These are phyloP conservation scores for Paecilomyces sp. DNA, from an alignment of 2,329 filamentous ascomycete genomes.

Conservation along the genomic window DNA sequence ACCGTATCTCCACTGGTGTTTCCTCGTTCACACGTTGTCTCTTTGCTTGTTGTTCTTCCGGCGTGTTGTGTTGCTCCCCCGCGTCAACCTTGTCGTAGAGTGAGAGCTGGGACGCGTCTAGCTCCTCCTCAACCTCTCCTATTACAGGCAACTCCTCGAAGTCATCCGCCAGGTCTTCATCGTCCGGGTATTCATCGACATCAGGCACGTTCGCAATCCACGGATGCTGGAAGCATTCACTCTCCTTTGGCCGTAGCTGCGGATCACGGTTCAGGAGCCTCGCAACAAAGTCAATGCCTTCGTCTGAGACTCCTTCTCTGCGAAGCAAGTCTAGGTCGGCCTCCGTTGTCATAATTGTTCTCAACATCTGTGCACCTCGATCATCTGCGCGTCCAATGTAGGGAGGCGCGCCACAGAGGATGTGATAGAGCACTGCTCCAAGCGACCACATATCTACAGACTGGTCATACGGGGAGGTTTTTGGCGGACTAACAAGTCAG, in stretches of 20 bases:
- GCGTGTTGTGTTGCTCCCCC: constrained; percentile 25
- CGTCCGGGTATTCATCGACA: constrained; percentile 57
- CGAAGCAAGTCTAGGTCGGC: constrained; percentile 61
- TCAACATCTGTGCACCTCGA: constrained; percentile 69
- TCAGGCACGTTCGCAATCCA: constrained; percentile 61
- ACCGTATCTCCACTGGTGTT: constrained; percentile 25
- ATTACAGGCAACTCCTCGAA: constrained; percentile 26
- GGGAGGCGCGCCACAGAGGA: constrained; percentile 71
- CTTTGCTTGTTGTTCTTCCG: constrained; percentile 29
- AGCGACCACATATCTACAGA: constrained; percentile 96
- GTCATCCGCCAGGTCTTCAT: constrained; percentile 49
- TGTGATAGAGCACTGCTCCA: constrained; percentile 82
- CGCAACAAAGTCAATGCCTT: constrained; percentile 65
- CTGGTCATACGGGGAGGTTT: constrained; percentile 68
- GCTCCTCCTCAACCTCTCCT: constrained; percentile 34
- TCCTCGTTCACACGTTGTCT: constrained; percentile 23
- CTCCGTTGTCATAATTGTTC: constrained; percentile 71
- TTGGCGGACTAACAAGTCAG: constrained; percentile 32
- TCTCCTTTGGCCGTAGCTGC: constrained; percentile 65
- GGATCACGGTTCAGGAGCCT: constrained; percentile 80
- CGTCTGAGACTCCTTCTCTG: constrained; percentile 51
- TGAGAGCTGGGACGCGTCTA: constrained; percentile 57
- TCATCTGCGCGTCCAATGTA: constrained; percentile 72
- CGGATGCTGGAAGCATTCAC: constrained; percentile 60
- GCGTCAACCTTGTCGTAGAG: constrained; percentile 43